Percentiles rank a stretch among this genome's conserved stretches.
These are phyloP conservation scores for Thymus quinquecostatus DNA, from an alignment of 257 asterid genomes.

Conservation along the genomic window DNA sequence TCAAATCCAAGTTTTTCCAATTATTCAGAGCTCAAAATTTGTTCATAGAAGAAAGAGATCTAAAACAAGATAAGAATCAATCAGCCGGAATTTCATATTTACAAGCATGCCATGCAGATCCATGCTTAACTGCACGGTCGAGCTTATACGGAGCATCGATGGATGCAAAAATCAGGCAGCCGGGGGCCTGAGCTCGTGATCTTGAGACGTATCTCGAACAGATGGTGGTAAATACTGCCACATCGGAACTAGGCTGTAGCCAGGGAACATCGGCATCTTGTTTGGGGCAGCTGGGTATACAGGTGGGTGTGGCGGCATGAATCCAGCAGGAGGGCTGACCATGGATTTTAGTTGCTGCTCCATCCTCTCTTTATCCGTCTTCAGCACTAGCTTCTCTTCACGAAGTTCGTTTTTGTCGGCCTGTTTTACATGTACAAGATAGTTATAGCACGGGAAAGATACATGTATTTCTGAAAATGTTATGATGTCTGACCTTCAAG, in stretches of 20 bases:
- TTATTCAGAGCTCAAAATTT: constrained; percentile 25
- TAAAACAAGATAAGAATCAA: constrained; percentile 10
- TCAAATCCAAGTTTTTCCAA: constrained; percentile 12
- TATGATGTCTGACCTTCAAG: constrained; percentile 62
- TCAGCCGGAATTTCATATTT: constrained; percentile 25
- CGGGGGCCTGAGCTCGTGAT: constrained; percentile 79
- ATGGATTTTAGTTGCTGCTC: constrained; percentile 73
- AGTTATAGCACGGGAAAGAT: neutral
- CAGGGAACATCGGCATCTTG: constrained; percentile 75
- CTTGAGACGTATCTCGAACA: constrained; percentile 73
- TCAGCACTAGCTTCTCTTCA: constrained; percentile 74
- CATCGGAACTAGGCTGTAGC: constrained; percentile 78
- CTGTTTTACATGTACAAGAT: constrained; percentile 35
- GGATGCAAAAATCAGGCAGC: constrained; percentile 59
- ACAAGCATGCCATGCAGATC: constrained; percentile 37
- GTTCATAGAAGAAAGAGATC: constrained; percentile 17
- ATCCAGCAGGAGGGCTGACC: constrained; percentile 58
- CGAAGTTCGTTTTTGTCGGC: constrained; percentile 86
- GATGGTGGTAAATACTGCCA: constrained; percentile 82
- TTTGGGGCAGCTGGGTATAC: constrained; percentile 57
- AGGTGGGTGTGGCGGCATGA: constrained; percentile 67
- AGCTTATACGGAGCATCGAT: constrained; percentile 26
- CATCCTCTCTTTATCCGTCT: constrained; percentile 72
- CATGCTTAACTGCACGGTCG: constrained; percentile 23
- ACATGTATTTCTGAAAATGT: neutral